A percentile compares a stretch with the other conserved stretches of the same genome.
Evolutionary conservation across 371 early-diverging fungal genomes (phyloP).

Genomic region (Mucor ambiguus): DNA sequence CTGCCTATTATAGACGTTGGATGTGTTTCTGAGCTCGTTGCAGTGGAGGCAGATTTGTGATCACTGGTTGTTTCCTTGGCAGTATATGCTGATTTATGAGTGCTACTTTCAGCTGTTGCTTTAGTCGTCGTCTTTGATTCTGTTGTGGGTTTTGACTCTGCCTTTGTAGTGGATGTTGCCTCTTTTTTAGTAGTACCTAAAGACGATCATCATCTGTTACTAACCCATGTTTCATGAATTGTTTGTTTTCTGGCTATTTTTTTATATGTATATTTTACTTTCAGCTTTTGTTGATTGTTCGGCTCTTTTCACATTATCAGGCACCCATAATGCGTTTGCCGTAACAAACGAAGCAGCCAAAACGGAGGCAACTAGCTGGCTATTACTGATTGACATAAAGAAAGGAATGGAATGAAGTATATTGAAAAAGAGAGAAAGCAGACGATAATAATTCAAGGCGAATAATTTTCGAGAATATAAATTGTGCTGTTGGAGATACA

Average conservation of each 20-base stretch:
- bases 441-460: background rate
- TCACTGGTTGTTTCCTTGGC: background rate
- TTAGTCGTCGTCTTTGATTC: background rate
- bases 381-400: background rate
- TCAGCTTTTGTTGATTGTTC: background rate
- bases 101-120: background rate
- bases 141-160: background rate
- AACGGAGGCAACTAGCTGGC: background rate
- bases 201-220: background rate
- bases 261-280: slow-evolving; percentile 3
- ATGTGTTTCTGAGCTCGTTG: background rate
- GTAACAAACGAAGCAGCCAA: slow-evolving; percentile 1
- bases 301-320: slow-evolving; percentile 9
- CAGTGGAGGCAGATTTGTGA: background rate
- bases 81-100: background rate
- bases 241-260: background rate
- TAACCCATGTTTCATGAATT: background rate
- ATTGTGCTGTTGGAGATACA: background rate
- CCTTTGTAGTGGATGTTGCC: background rate
- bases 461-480: slow-evolving; percentile 4
- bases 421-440: background rate
- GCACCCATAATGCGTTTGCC: slow-evolving; percentile 13
- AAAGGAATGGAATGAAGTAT: background rate
- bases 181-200: background rate
- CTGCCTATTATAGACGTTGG: background rate